A percentile compares a stretch with the other conserved stretches of the same genome.
Evolutionary conservation across 1,284 basidiomycete species (phyloP).

Genomic region (Leccinum pachyderme): DNA sequence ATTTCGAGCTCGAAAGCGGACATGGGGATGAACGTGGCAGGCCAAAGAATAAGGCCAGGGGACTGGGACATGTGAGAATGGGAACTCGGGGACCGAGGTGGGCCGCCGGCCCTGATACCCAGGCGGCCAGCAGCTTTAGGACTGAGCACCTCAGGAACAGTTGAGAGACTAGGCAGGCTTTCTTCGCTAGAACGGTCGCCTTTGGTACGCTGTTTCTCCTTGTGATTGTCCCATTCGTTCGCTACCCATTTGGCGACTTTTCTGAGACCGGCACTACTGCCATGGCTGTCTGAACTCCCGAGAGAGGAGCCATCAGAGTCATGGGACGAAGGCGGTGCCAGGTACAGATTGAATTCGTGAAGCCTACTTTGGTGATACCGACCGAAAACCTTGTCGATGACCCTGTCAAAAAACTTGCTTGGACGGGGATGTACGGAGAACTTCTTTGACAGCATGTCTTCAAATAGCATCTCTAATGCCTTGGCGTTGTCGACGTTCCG

Average conservation of each 20-base stretch:
- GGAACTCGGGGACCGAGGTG: constrained; percentile 5
- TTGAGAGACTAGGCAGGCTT: constrained; percentile 14
- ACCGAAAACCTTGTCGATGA: constrained; percentile 53
- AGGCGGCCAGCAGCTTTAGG: constrained; percentile 44
- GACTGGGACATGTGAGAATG: constrained; percentile 37
- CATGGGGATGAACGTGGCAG: constrained; percentile 57
- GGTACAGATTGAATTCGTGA: constrained; percentile 49
- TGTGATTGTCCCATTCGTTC: constrained; percentile 36
- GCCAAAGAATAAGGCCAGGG: constrained; percentile 53
- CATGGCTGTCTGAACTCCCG: constrained; percentile 24
- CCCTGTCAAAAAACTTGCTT: constrained; percentile 41
- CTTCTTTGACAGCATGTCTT: constrained; percentile 49
- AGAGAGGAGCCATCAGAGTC: constrained; percentile 28
- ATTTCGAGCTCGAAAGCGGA: constrained; percentile 60
- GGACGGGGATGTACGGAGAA: constrained; percentile 50
- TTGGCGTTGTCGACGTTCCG: constrained; percentile 36
- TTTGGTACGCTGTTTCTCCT: constrained; percentile 22
- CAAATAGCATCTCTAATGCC: constrained; percentile 50
- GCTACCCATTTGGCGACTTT: constrained; percentile 36
- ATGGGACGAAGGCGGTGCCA: constrained; percentile 45
- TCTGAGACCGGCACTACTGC: constrained; percentile 18
- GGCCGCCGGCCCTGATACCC: constrained; percentile 31
- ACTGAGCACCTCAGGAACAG: constrained; percentile 34
- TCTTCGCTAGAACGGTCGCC: constrained; percentile 31
- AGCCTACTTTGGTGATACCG: constrained; percentile 36